Conservation (phyloP, 139 green algal species). For the Zygnema cylindricum region DNA sequence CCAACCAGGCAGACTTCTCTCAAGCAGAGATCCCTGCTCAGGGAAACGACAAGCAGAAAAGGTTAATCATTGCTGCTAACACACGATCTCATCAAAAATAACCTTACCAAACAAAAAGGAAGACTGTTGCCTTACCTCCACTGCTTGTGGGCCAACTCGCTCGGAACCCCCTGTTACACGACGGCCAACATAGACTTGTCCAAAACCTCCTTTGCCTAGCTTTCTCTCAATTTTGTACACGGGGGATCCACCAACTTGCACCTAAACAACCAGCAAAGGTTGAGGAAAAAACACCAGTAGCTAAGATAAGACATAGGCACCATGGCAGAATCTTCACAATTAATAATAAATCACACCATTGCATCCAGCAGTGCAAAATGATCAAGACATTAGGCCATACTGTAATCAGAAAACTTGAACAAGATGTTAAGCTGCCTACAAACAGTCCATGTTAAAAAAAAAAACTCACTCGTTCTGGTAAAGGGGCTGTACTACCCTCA, state of each 20-base stretch:
- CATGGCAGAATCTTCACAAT: not conserved
- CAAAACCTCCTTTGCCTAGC: conserved; percentile 74
- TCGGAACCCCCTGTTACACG: conserved; percentile 51
- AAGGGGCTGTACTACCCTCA: conserved; percentile 63
- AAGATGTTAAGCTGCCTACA: not conserved
- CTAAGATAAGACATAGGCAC: not conserved
- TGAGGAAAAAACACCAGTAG: too few species aligned
- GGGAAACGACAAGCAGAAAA: not conserved
- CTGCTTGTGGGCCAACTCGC: conserved; percentile 48
- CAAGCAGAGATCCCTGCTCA: conserved; percentile 6
- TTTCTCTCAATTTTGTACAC: conserved; percentile 70
- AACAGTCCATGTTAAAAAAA: conserved; percentile 17
- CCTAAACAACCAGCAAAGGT: too few species aligned
- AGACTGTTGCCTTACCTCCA: conserved; percentile 39
- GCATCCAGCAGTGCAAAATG: conserved; percentile 30
- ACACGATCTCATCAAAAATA: not conserved
- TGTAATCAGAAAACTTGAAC: conserved; percentile 1
- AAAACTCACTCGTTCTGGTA: conserved; percentile 65
- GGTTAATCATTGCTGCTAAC: not conserved
- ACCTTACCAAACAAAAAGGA: conserved; percentile 4
- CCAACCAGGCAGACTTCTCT: too few species aligned
- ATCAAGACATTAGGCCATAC: not conserved
- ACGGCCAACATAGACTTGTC: conserved; percentile 70
- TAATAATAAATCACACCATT: conserved; percentile 18
- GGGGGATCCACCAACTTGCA: conserved; percentile 70